Conservation (phyloP, 495 filamentous ascomycete genomes). For the Lepraria neglecta region DNA sequence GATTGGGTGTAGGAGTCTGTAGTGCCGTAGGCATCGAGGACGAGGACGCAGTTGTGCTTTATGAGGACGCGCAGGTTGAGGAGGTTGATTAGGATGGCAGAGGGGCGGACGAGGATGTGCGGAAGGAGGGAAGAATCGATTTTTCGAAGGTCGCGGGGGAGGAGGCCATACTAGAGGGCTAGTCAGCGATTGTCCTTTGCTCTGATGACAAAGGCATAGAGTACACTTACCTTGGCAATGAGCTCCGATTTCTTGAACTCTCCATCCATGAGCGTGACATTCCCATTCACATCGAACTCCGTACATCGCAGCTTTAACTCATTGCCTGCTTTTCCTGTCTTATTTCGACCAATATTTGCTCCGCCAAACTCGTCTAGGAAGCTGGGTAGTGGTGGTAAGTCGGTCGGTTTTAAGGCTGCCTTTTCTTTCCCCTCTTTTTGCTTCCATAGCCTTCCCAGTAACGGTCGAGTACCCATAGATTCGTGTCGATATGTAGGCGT, state of each 20-base stretch:
- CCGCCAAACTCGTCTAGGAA: slow-evolving; percentile 44
- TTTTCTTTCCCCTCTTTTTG: slow-evolving; percentile 28
- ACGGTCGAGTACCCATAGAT: slow-evolving; percentile 43
- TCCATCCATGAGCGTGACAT: slow-evolving; percentile 88
- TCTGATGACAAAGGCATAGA: background rate
- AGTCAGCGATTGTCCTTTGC: slow-evolving; percentile 26
- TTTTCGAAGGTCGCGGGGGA: slow-evolving; percentile 93
- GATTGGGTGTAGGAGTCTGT: slow-evolving; percentile 92
- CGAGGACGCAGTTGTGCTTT: slow-evolving; percentile 84
- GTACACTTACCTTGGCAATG: slow-evolving; percentile 74
- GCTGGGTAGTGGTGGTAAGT: slow-evolving; percentile 43
- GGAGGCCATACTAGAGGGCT: slow-evolving; percentile 70
- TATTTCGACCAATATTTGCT: slow-evolving; percentile 49
- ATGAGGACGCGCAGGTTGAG: slow-evolving; percentile 91
- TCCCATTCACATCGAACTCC: slow-evolving; percentile 88
- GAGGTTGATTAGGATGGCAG: slow-evolving; percentile 89
- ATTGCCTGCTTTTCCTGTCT: slow-evolving; percentile 65
- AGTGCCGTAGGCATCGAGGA: slow-evolving; percentile 95
- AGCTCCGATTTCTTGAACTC: slow-evolving; percentile 97
- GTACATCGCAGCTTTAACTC: slow-evolving; percentile 84
- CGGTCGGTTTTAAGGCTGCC: slow-evolving; percentile 38
- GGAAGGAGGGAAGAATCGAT: slow-evolving; percentile 98
- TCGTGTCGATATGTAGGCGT: slow-evolving; percentile 32
- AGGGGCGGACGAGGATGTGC: slow-evolving; percentile 89
- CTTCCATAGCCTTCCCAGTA: slow-evolving; percentile 53